Conservation (phyloP, 73 alveolate genomes). For the Paramecium sexaurelia region DNA sequence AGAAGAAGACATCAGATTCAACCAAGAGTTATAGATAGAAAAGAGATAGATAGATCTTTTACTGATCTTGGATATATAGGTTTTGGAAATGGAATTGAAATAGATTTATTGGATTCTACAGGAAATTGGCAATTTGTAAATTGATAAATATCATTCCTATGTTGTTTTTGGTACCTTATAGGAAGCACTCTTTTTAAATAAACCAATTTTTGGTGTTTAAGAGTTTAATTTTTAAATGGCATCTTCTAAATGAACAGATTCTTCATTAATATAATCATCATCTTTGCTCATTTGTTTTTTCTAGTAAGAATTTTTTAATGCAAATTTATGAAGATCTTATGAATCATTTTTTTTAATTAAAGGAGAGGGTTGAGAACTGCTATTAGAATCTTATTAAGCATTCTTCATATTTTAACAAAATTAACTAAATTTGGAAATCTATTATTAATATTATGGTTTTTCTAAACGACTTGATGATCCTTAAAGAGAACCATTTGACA, state of each 20-base stretch:
- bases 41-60: constrained; percentile 43
- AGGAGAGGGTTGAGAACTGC: background rate
- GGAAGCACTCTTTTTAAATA: constrained; percentile 1
- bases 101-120: constrained; percentile 38
- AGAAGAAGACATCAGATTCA: background rate
- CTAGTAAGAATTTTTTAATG: background rate
- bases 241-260: background rate
- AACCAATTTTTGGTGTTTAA: constrained; percentile 34
- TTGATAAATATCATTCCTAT: constrained; percentile 45
- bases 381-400: background rate
- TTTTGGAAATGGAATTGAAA: constrained; percentile 43
- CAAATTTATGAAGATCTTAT: constrained; percentile 11
- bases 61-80: constrained; percentile 54
- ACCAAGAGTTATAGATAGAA: constrained; percentile 33
- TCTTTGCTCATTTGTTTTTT: constrained; percentile 1
- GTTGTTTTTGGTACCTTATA: constrained; percentile 23
- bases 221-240: constrained; percentile 1
- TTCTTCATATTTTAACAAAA: background rate
- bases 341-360: background rate
- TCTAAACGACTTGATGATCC: background rate
- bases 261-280: constrained; percentile 18
- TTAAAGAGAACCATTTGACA: background rate
- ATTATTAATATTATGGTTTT: background rate
- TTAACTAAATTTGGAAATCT: background rate
- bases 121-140: constrained; percentile 50